phyloP scores from a whole-genome alignment of 2,329 filamentous ascomycete species.

The Scytalidium sp. region DNA sequence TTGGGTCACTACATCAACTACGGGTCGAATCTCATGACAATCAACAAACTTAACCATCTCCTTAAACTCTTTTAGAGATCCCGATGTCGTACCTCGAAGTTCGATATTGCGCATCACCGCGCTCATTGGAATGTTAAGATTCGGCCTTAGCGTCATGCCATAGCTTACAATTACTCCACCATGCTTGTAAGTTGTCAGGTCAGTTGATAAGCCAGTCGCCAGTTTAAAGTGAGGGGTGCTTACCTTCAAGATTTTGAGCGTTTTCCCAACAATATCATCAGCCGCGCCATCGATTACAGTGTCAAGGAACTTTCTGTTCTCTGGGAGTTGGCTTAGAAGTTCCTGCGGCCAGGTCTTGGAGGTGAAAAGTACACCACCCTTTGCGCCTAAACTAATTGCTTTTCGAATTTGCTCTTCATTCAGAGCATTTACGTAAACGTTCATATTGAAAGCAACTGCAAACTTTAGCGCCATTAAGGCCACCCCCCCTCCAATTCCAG shows the following conservation, averaged over 20 bases:
- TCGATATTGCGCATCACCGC: constrained; percentile 88
- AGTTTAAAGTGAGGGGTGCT: constrained; percentile 12
- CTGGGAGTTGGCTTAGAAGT: constrained; percentile 59
- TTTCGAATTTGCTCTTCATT: constrained; percentile 66
- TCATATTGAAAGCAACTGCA: constrained; percentile 62
- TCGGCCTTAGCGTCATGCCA: constrained; percentile 85
- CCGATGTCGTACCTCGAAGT: constrained; percentile 85
- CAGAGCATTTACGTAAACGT: constrained; percentile 43
- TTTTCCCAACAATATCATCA: constrained; percentile 72
- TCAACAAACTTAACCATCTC: constrained; percentile 86
- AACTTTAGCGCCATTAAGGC: constrained; percentile 81
- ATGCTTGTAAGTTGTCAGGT: constrained; percentile 33
- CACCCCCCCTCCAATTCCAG: constrained; percentile 90
- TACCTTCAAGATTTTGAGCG: constrained; percentile 66
- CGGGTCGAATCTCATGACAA: constrained; percentile 68
- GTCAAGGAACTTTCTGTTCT: constrained; percentile 68
- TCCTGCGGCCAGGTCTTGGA: constrained; percentile 78
- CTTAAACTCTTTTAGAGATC: constrained; percentile 81
- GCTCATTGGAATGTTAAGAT: constrained; percentile 82
- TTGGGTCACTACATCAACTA: constrained; percentile 71
- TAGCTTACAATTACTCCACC: constrained; percentile 83
- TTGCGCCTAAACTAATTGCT: constrained; percentile 70
- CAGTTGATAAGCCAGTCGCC: not conserved
- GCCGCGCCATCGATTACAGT: constrained; percentile 89
- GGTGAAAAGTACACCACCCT: constrained; percentile 80